Evolutionary conservation across 2,329 filamentous ascomycete genomes (phyloP).

Genomic region (Exophiala alcalophila): DNA sequence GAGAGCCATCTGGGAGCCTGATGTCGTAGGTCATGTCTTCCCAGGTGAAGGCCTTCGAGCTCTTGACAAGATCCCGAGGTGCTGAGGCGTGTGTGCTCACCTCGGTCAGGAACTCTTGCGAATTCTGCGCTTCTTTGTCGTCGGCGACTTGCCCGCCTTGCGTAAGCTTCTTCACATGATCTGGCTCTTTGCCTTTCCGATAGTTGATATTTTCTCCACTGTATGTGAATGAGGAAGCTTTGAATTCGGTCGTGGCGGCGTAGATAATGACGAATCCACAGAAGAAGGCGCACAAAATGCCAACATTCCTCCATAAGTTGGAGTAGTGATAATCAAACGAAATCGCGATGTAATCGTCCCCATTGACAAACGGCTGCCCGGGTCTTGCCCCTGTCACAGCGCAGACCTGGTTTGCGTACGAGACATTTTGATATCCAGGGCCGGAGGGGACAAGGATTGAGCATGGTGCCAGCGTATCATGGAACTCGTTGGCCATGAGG

Average conservation of each 20-base stretch:
- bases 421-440: conserved; percentile 54
- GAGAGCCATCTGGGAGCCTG: conserved; percentile 57
- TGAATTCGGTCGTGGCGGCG: conserved; percentile 38
- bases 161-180: background rate
- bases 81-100: background rate
- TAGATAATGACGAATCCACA: conserved; percentile 27
- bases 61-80: conserved; percentile 46
- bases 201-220: background rate
- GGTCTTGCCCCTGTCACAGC: conserved; percentile 53
- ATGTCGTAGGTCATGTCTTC: conserved; percentile 30
- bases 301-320: conserved; percentile 67
- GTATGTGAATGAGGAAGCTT: background rate
- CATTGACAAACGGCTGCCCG: conserved; percentile 55
- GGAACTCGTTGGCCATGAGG: conserved; percentile 40
- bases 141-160: background rate
- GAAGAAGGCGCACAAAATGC: conserved; percentile 64
- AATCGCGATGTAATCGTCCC: conserved; percentile 58
- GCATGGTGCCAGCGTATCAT: conserved; percentile 29
- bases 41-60: conserved; percentile 40
- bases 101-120: background rate
- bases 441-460: conserved; percentile 53
- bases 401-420: conserved; percentile 64
- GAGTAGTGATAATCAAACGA: conserved; percentile 57
- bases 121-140: background rate
- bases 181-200: background rate